A percentile compares a stretch with the other conserved stretches of the same genome.
Conservation (phyloP, 305 asterid species). For the Euphrasia arctica region DNA sequence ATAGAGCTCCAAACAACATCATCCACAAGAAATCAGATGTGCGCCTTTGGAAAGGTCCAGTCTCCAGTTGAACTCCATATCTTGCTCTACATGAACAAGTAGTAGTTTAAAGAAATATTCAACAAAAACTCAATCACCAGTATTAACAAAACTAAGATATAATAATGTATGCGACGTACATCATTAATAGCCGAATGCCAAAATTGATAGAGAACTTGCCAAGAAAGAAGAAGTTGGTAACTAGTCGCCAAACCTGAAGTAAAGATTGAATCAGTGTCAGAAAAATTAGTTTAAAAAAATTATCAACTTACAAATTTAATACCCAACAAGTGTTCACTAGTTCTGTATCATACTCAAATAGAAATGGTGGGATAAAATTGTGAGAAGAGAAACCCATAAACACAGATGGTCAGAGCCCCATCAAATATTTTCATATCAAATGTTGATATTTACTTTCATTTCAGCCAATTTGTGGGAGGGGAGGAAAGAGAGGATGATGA, state of each 20-base stretch:
- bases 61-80: constrained; percentile 96
- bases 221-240: constrained; percentile 84
- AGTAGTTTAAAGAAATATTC: constrained; percentile 18
- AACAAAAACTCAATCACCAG: constrained; percentile 14
- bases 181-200: constrained; percentile 96
- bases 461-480: not conserved
- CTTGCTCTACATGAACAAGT: constrained; percentile 64
- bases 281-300: constrained; percentile 17
- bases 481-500: not conserved
- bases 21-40: constrained; percentile 99
- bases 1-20: constrained; percentile 88
- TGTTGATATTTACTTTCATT: not conserved
- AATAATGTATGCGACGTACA: constrained; percentile 48
- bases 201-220: constrained; percentile 88
- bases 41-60: constrained; percentile 82
- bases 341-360: not conserved
- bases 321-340: not conserved
- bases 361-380: constrained; percentile 4
- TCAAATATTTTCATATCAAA: constrained; percentile 6
- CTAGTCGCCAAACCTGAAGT: constrained; percentile 74
- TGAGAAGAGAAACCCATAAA: not conserved
- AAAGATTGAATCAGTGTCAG: constrained; percentile 27
- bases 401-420: not conserved
- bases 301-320: not conserved
- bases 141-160: constrained; percentile 10